Evolutionary conservation across 148 eudicot genomes (phyloP), one percentile per base, ranked within the genome.

Genomic region (Vaccinium darrowii): DNA sequence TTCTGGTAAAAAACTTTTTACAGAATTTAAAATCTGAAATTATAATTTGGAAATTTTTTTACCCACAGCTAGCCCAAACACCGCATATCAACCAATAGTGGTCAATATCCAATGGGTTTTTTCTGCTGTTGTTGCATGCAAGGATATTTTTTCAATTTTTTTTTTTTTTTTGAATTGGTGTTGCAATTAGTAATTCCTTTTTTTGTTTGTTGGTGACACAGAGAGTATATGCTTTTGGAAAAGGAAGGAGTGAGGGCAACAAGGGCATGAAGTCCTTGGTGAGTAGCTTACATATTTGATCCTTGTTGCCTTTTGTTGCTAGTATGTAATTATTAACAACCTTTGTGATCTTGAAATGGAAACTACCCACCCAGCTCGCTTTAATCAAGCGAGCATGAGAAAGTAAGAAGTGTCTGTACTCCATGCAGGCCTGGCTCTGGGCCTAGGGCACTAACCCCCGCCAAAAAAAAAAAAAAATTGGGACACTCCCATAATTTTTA

Each of bases 211-310:
- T 60, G 49, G 83, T 84, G 78, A 27, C 50, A 39, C 90, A 97
- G 99, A 86, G 95, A 57, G 99, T 97, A 78, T 97, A 91, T 82
- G 92, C 93, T 77, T 97, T 97, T 81, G 99, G 99, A 36, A 95
- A 93, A 89, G 99, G 98, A 87, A 95, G 88, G 88, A 92, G 96
- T 89, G 99, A 97, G 82, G 99, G 99, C 58, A 91, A 97, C 91
- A 97, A 92, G 91, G 92, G 92, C 88, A 95, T 97, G 99, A 97
- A 97, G 88, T 93, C 98, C 86, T 88, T 97, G 99, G 99, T 97
- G 88, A 89, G 94, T 82, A 63, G 80, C 79, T 74, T 75, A 18
- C n/a, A 65, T 19, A 71, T 5, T 33, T n/a, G 47, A 43, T 43
- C 7, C 7, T 14, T 11, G n/a, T 14, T 43, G 47, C 47, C 47